Evolutionary conservation across 306 rosid genomes (phyloP), one percentile per base, ranked within the genome.

Genomic region (Medicago ruthenica): DNA sequence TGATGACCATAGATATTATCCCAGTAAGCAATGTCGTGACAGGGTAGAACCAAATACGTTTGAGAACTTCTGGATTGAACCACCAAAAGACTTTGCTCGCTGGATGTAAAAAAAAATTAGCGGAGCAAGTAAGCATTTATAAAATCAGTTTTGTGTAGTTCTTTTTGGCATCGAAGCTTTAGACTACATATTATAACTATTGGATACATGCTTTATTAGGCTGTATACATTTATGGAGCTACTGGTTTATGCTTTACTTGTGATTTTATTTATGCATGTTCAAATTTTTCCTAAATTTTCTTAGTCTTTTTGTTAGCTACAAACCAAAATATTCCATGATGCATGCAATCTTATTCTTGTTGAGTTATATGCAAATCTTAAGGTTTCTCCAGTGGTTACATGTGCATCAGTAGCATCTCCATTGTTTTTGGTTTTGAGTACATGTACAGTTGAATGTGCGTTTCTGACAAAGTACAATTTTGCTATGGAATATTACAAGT

Each of bases 1-100:
- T 20, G 86, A 83, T 10, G 83, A 80, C 22, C 57, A 13, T 39
- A 85, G 93, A 83, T 90, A 88, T 80, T 87, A 83, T 69, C 96
- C 96, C 50, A 89, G 89, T 40, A 87, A 86, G 85, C 89, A 86
- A 79, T 91, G 82, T 39, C 84, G 85, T 80, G 95, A 91, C 54
- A 40, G 93, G 91, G 93, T 89, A 77, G 89, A 90, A 48, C 89
- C 76, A 73, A 89, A 85, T 60, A 87, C 89, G 53, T 88, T 85
- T 18, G 88, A 85, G 70, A 86, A 74, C 75, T 82, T 90, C 27
- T 90, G 96, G 96, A 80, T 90, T 71, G 91, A 90, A 63, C 89
- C 93, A 45, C 96, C 93, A 9, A 73, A 87, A 55, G 86, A 79
- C 78, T 83, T 88, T 70, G 59, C 82, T 17, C 45, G 74, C 70